Conservation (phyloP, 495 filamentous ascomycete species). For the Hyaloscypha variabilis region DNA sequence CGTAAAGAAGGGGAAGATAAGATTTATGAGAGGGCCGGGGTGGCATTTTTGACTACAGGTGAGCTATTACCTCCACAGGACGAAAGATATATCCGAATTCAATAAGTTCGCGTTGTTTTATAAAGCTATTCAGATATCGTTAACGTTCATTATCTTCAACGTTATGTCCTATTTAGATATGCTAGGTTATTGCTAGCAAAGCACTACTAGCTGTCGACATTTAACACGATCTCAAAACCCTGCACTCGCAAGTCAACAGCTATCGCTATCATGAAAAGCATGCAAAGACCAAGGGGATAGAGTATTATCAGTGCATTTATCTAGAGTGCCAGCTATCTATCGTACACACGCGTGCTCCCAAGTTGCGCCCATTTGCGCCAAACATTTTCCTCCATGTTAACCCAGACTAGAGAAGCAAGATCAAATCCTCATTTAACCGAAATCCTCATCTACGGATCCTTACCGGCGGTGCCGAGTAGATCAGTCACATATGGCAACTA, state of each 20-base stretch:
- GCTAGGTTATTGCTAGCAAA: too few relatives aligned
- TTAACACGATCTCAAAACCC: too few relatives aligned
- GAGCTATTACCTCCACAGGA: too few relatives aligned
- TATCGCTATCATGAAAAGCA: neutral
- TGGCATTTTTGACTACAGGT: too few relatives aligned
- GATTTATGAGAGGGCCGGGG: neutral
- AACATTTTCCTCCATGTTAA: constrained; percentile 1
- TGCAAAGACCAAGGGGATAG: neutral
- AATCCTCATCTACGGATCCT: constrained; percentile 5
- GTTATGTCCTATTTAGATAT: too few relatives aligned
- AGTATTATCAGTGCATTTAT: constrained; percentile 1
- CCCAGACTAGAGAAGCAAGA: neutral
- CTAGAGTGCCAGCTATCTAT: constrained; percentile 20
- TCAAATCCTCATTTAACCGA: constrained; percentile 1
- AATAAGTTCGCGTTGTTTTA: too few relatives aligned
- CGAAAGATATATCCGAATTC: too few relatives aligned
- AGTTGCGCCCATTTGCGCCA: constrained; percentile 14
- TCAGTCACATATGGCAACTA: neutral
- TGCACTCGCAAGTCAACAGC: neutral
- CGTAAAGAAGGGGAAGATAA: neutral
- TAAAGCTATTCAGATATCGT: too few relatives aligned
- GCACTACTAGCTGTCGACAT: too few relatives aligned
- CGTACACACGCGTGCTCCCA: constrained; percentile 9
- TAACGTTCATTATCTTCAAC: too few relatives aligned
- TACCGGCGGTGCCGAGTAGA: neutral